Evolutionary conservation across 192 early-diverging fungal species (phyloP), one percentile per base, ranked within the genome.

Genomic region (Chytriomyces hyalinus): DNA sequence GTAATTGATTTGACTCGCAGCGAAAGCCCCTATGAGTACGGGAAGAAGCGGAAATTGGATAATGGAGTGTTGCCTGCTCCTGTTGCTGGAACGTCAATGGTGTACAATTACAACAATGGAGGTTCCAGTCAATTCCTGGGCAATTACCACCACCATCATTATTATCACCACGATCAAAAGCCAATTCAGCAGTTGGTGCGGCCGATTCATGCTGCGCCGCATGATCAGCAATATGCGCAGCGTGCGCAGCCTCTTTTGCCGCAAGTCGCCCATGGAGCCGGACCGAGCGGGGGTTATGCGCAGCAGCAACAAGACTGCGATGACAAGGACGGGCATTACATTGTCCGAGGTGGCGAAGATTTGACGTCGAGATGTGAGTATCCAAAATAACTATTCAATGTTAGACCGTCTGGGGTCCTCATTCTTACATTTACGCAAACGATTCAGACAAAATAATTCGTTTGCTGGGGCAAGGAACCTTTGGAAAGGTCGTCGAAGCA

Each of bases 401-500:
- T 50, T 49, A 28, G 6, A 44, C 24, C 43, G 26, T 9, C 9
- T 44, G n/a, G 10, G 26, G 43, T 13, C 51, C 44, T 15, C 45
- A 45, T 67, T 68, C 17, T 9, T 7, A 17, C 47, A 68, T 62
- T 47, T 15, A 13, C 28, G 51, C 75, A 78, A 3, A 13, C 20
- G 20, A 17, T 8, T 11, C 80, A 94, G 93, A 93, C 78, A 88
- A 88, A 78, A 97, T 98, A 75, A 84, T 93, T 62, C 85, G 91
- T 11, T 83, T 95, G 49, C 84, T 99, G 36, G 97, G 97, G 5
- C 96, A 98, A 82, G 97, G 97, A 10, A 99, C 97, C 3, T 99
- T 97, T 88, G 97, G 97, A 80, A 96, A 96, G 83, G 97, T 99
- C 10, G 92, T 96, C 68, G 92, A 97, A 80, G 95, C 93, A 51